Percentiles rank a stretch among this genome's conserved stretches.
These are phyloP conservation scores for Myxozyma sirexii DNA, from an alignment of 805 yeast species.

Conservation along the genomic window DNA sequence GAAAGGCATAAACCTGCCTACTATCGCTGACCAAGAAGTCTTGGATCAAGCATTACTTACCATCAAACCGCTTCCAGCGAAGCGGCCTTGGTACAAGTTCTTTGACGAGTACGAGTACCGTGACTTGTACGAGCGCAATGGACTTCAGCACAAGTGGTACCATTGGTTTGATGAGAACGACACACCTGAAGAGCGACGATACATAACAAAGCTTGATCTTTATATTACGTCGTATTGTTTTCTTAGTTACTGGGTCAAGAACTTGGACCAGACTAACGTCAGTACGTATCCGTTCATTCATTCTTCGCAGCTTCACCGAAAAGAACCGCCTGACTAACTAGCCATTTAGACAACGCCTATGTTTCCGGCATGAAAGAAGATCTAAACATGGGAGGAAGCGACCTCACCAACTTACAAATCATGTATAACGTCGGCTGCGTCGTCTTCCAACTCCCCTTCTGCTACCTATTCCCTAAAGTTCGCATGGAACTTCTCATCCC, in stretches of 20 bases:
- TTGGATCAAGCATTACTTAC: not conserved
- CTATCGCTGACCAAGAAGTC: slow-evolving; percentile 1
- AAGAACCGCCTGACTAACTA: no score
- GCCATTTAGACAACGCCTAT: slow-evolving; percentile 57
- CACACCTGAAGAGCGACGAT: slow-evolving; percentile 51
- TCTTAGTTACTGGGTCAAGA: slow-evolving; percentile 69
- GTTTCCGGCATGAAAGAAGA: slow-evolving; percentile 63
- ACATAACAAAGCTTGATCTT: slow-evolving; percentile 58
- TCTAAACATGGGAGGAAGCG: slow-evolving; percentile 61
- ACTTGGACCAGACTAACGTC: slow-evolving; percentile 61
- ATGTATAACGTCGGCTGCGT: slow-evolving; percentile 62
- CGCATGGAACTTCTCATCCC: slow-evolving; percentile 60
- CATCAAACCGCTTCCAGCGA: slow-evolving; percentile 18
- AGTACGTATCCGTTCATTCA: slow-evolving; percentile 34
- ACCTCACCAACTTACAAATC: slow-evolving; percentile 59
- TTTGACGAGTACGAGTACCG: slow-evolving; percentile 33
- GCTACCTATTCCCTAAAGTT: slow-evolving; percentile 57
- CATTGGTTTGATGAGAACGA: slow-evolving; percentile 58
- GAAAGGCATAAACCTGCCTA: not conserved
- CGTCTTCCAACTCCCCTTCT: slow-evolving; percentile 64
- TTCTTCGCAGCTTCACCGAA: no score
- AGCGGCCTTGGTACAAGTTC: slow-evolving; percentile 28
- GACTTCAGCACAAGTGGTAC: slow-evolving; percentile 23
- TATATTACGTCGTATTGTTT: slow-evolving; percentile 59
- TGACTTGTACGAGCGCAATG: slow-evolving; percentile 23